Evolutionary conservation across 495 filamentous ascomycete genomes (phyloP), one percentile per base, ranked within the genome.

Genomic region (Aspergillus nanangensis): DNA sequence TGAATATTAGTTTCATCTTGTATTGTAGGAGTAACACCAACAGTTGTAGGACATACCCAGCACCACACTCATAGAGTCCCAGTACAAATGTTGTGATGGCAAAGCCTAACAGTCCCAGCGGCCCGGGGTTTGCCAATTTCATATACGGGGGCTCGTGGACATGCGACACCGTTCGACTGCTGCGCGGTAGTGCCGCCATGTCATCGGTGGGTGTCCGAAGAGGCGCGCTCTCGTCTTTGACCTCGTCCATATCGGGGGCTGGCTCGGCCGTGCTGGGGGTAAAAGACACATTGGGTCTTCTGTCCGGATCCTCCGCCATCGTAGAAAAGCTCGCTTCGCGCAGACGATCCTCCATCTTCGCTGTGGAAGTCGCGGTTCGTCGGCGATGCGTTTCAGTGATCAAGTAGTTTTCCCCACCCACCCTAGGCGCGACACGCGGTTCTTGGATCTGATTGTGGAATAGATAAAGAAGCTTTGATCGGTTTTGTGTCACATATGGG

Each of bases 81-180:
- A 41, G 38, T 9, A 41, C 38, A 23, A 41, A 41, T 20, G 38
- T 41, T 13, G 38, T 41, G 17, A 41, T 18, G 5, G 38, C 38
- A 23, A 41, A 41, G 11, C 38, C 38, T 5, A 41, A 41, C 14
- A 41, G 14, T 14, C 38, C 38, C 20, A 41, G 20, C 3, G 38
- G 38, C 2, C 38, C 38, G 0, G 38, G 38, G 38, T 41, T 41
- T 13, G 38, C 38, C 17, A 41, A 20, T 20, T 41, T 19, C 20
- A 21, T 13, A 22, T 41, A 41, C 22, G 38, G 38, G 17, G 38
- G 38, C 38, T 41, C 38, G 38, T 19, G 38, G 17, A 41, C 38
- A 23, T 41, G 38, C 20, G 38, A 41, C 2, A 41, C 38, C 1
- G 38, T 41, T 5, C 38, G 15, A 29, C 25, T 29, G 25, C 7